Evolutionary conservation across 1,139 yeast species (phyloP).

Genomic region (Candida sp.): DNA sequence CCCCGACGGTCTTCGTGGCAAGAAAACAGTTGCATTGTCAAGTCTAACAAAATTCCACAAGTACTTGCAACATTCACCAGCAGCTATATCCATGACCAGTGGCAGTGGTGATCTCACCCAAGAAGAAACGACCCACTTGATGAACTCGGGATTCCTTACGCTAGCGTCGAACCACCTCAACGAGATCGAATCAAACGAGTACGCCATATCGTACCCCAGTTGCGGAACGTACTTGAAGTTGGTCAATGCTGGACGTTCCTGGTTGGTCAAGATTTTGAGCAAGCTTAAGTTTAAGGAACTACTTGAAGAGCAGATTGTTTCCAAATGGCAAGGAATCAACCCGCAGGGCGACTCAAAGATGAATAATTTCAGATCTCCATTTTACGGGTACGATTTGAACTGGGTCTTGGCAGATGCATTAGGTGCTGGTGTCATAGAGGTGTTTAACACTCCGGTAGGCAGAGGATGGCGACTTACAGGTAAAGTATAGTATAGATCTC

Average conservation of each 20-base stretch:
- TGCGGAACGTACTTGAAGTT: conserved; percentile 60
- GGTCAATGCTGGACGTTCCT: conserved; percentile 49
- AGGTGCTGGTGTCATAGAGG: conserved; percentile 74
- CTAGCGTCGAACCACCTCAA: conserved; percentile 53
- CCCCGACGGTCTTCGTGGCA: background rate
- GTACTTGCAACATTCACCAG: conserved; percentile 31
- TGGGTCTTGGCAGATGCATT: conserved; percentile 71
- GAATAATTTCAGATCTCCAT: conserved; percentile 56
- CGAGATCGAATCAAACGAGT: conserved; percentile 45
- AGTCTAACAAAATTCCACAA: conserved; percentile 26
- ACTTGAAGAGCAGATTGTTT: conserved; percentile 51
- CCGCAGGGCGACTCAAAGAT: conserved; percentile 32
- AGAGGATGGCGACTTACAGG: conserved; percentile 70
- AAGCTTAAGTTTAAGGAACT: conserved; percentile 55
- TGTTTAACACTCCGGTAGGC: conserved; percentile 72
- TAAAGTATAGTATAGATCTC: conserved; percentile 23
- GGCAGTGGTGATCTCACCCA: conserved; percentile 24
- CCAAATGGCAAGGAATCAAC: conserved; percentile 52
- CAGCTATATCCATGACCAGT: conserved; percentile 32
- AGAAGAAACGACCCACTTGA: conserved; percentile 37
- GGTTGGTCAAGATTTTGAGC: conserved; percentile 51
- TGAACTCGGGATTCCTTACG: conserved; percentile 59
- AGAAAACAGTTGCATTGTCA: conserved; percentile 1
- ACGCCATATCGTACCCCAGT: conserved; percentile 62
- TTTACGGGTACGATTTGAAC: conserved; percentile 60